Conservation (phyloP, 371 early-diverging fungal genomes). For the Rhizopus arrhizus region DNA sequence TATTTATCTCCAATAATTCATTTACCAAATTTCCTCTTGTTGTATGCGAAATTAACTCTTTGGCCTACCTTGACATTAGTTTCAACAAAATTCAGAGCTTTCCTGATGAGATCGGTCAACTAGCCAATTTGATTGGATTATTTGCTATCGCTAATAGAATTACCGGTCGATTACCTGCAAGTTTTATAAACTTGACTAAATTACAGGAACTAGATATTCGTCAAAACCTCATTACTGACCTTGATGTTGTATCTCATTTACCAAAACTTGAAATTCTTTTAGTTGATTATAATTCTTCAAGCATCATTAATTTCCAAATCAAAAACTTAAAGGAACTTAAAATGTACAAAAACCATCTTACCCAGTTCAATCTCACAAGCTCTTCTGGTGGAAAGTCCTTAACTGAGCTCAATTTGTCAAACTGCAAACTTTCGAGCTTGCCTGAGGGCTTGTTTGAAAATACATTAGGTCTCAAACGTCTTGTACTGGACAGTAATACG, state of each 20-base stretch:
- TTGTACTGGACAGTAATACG: conserved; percentile 73
- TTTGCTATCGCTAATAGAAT: conserved; percentile 74
- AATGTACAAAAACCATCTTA: conserved; percentile 59
- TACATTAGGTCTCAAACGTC: conserved; percentile 54
- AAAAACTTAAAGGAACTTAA: conserved; percentile 44
- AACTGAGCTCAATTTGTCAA: conserved; percentile 64
- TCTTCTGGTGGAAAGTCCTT: conserved; percentile 22
- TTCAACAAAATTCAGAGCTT: conserved; percentile 75
- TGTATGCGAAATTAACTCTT: conserved; percentile 49
- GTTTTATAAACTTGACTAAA: conserved; percentile 53
- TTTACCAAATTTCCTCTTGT: conserved; percentile 65
- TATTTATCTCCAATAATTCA: conserved; percentile 79
- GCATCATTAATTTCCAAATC: conserved; percentile 46
- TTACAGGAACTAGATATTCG: conserved; percentile 75
- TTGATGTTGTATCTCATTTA: conserved; percentile 56
- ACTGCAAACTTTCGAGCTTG: conserved; percentile 72
- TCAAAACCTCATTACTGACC: conserved; percentile 65
- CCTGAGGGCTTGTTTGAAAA: conserved; percentile 64
- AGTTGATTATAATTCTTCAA: conserved; percentile 67
- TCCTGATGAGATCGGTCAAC: conserved; percentile 72
- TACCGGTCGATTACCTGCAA: conserved; percentile 62
- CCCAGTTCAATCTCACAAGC: conserved; percentile 43
- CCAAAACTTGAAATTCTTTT: conserved; percentile 59
- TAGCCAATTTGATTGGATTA: conserved; percentile 58
- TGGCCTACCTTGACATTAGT: conserved; percentile 77